phyloP scores from a whole-genome alignment of 2,329 filamentous ascomycete genomes.

The Neonectria coccinea region DNA sequence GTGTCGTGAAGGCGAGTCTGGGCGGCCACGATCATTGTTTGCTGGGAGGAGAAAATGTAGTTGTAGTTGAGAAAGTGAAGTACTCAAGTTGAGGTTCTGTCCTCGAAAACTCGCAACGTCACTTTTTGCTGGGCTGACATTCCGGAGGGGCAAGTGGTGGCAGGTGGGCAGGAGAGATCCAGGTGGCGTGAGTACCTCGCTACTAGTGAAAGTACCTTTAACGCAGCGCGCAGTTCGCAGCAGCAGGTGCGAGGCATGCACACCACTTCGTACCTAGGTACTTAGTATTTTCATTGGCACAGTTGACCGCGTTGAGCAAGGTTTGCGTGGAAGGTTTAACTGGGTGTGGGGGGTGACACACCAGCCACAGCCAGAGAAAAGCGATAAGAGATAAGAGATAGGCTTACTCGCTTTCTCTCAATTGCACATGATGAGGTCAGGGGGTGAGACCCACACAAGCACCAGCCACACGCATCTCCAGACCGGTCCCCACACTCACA shows the following conservation, averaged over 20 bases:
- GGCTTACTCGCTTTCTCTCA: background rate
- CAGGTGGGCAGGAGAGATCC: background rate
- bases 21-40: constrained; percentile 39
- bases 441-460: background rate
- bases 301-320: background rate
- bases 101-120: constrained; percentile 28
- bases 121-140: constrained; percentile 23
- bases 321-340: background rate
- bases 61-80: constrained; percentile 14
- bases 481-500: background rate
- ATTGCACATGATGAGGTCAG: background rate
- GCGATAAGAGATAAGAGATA: background rate
- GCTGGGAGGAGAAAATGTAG: background rate
- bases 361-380: background rate
- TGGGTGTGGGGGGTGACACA: background rate
- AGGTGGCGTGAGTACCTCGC: background rate
- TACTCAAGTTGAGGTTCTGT: constrained; percentile 1
- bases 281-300: background rate
- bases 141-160: constrained; percentile 12
- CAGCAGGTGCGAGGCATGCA: background rate
- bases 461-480: constrained; percentile 8
- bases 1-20: constrained; percentile 40
- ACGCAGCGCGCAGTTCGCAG: background rate
- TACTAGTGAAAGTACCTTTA: background rate
- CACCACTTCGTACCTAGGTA: background rate